Evolutionary conservation across 2,329 filamentous ascomycete genomes (phyloP).

Genomic region (Falciphora oryzae): DNA sequence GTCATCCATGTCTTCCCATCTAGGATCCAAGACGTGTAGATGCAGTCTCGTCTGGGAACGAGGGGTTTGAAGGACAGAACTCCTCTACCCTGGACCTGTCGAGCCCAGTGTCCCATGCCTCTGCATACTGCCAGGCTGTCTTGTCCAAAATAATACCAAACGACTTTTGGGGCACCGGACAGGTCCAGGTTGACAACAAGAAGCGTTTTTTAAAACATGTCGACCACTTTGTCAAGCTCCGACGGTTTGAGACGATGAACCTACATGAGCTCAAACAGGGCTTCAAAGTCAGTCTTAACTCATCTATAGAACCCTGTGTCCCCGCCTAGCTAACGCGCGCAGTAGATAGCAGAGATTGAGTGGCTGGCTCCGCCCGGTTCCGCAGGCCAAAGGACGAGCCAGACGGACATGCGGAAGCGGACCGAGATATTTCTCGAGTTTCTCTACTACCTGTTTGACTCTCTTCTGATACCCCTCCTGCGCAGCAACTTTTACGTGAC

Average conservation of each 20-base stretch:
- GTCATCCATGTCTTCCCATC: neutral
- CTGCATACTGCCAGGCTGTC: slow-evolving; percentile 78
- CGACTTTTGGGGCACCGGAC: slow-evolving; percentile 64
- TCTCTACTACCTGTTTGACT: slow-evolving; percentile 90
- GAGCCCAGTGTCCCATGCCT: slow-evolving; percentile 63
- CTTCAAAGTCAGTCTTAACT: slow-evolving; percentile 57
- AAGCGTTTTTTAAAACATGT: slow-evolving; percentile 57
- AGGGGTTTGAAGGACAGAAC: neutral
- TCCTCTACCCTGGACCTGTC: slow-evolving; percentile 59
- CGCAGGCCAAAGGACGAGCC: slow-evolving; percentile 51
- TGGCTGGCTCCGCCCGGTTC: slow-evolving; percentile 64
- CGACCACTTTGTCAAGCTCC: slow-evolving; percentile 70
- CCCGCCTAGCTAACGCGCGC: slow-evolving; percentile 7
- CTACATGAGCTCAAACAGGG: slow-evolving; percentile 73
- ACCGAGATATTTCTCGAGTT: slow-evolving; percentile 77
- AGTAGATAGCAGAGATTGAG: slow-evolving; percentile 57
- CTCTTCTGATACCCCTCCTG: slow-evolving; percentile 79
- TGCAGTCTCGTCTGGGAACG: neutral
- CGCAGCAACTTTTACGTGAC: slow-evolving; percentile 91
- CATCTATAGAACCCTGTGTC: no score
- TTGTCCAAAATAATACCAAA: slow-evolving; percentile 67
- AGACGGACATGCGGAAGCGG: slow-evolving; percentile 69
- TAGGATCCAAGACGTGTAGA: neutral
- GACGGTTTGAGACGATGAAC: slow-evolving; percentile 74
- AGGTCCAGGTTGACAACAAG: slow-evolving; percentile 53